Evolutionary conservation across 2,329 filamentous ascomycete species (phyloP), one percentile per base, ranked within the genome.

Genomic region (Hymenoscyphus scutula): DNA sequence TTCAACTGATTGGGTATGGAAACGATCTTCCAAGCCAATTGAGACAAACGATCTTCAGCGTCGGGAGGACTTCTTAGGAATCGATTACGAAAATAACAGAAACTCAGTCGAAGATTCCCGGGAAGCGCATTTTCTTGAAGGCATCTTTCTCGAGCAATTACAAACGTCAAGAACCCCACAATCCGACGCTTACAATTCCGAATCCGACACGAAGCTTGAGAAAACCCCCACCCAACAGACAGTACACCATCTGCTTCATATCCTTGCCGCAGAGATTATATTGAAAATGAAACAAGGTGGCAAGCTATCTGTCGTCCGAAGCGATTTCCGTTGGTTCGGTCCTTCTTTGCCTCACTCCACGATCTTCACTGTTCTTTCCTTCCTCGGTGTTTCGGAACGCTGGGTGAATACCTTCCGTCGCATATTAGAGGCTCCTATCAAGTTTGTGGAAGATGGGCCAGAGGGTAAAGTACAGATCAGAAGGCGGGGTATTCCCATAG

Each of bases 391-490:
- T 3, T 80, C 83, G 0, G 72, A 81, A 2, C 73, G 69, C 0
- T 88, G 86, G 82, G 69, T 88, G 1, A 71, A 72, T 6, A 86
- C 90, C 71, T 90, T 89, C 72, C 74, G 72, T 13, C 79, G 76
- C 2, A 88, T 86, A 62, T 78, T 90, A 0, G 78, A 83, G 66
- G 80, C 83, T 0, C 86, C 87, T 0, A 74, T 89, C 48, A 81
- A 79, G 60, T 87, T 89, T 64, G 56, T 64, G 2, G 78, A 84
- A 1, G 84, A 88, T 57, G 81, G 81, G 2, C 72, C 79, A 0
- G 73, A 77, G 1, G 51, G 51, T 5, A 53, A 53, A 30, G 67
- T 77, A 2, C 80, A 78, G 5, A 74, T 74, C 6, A 79, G 87
- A 10, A 80, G 78, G 60, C 79, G 84, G 17, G 86, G 87, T 7